Base-by-base conservation (phyloP, 371 early-diverging fungal genomes). In the Thermomucor indicae-seudaticae region DNA sequence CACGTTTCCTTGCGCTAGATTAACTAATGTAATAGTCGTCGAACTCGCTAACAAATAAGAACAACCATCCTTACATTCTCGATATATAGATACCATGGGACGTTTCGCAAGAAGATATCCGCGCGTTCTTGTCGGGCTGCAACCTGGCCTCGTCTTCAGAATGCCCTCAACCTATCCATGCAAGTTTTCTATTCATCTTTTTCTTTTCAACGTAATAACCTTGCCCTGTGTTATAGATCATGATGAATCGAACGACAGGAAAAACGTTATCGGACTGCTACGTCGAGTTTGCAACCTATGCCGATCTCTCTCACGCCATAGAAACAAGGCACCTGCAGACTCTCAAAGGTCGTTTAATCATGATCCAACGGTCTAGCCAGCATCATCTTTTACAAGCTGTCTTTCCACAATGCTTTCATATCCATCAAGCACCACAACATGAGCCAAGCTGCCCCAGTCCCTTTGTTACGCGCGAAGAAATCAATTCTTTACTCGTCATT, bases 391-490 rank as follows among this genome's bases (percentile, higher is more conserved):
- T 77, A 49, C 49, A 59, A n/a, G 64, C 73, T 6, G 46, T 80
- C 7, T 85, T 83, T 52, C 25, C 44, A 14, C 8, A 27, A n/a
- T 3, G 16, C 25, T 16, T 7, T 3, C 44, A 23, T 6, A 32
- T 14, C 7, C 7, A 32, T 32, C 10, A 6, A 12, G 10, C 41
- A 40, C 10, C 41, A 16, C 7, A 6, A 11, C 19, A 4, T 19
- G 14, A 12, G 12, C 12, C n/a, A 17, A 17, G 41, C 24, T 8
- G 23, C 41, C 0, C 44, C n/a, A 30, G 12, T 23, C 61, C 64
- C 4, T 80, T 79, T 50, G 55, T 84, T 17, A 64, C 70, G 4
- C 65, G 81, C 11, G 76, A 78, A n/a, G 82, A 84, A 45, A 80
- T 83, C 49, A 78, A 79, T 44, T 57, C 70, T 0, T 46, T 84